phyloP scores from a whole-genome alignment of 192 early-diverging fungal genomes.

The Coemansia sp. region DNA sequence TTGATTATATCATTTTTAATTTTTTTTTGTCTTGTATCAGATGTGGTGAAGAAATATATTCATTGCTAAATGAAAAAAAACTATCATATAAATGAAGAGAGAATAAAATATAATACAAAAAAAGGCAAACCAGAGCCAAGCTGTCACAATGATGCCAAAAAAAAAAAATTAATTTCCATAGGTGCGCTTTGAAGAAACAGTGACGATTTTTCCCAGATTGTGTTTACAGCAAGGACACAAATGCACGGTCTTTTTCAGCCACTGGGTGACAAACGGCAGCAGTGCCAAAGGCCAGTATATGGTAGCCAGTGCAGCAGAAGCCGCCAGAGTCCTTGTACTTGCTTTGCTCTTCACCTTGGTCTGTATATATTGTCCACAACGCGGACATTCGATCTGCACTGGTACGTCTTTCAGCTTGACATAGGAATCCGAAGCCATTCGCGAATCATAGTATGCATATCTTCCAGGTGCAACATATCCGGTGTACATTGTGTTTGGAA shows the following conservation, averaged over 20 bases:
- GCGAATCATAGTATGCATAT: slow-evolving; percentile 4
- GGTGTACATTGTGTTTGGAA: neutral
- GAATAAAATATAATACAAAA: too few relatives aligned
- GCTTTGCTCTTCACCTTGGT: neutral
- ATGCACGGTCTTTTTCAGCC: slow-evolving; percentile 4
- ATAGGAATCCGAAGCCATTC: neutral
- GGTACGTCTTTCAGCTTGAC: neutral
- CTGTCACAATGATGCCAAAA: too few relatives aligned
- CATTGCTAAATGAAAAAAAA: too few relatives aligned
- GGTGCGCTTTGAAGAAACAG: neutral
- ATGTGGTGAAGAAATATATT: too few relatives aligned
- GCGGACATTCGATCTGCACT: neutral
- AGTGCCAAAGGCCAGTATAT: slow-evolving; percentile 6
- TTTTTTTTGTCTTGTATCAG: too few relatives aligned
- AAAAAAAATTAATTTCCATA: neutral
- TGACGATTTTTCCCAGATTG: slow-evolving; percentile 2
- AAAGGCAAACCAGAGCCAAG: too few relatives aligned
- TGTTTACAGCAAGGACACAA: slow-evolving; percentile 8
- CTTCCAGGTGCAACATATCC: neutral
- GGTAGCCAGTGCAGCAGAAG: neutral
- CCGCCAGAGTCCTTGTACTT: neutral
- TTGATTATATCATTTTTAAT: too few relatives aligned
- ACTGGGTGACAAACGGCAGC: slow-evolving; percentile 2
- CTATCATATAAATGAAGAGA: too few relatives aligned
- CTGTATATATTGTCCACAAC: neutral